Percentiles rank a stretch among this genome's conserved stretches.
Conservation (phyloP, 306 rosid genomes). For the Sphenostylis stenocarpa region DNA sequence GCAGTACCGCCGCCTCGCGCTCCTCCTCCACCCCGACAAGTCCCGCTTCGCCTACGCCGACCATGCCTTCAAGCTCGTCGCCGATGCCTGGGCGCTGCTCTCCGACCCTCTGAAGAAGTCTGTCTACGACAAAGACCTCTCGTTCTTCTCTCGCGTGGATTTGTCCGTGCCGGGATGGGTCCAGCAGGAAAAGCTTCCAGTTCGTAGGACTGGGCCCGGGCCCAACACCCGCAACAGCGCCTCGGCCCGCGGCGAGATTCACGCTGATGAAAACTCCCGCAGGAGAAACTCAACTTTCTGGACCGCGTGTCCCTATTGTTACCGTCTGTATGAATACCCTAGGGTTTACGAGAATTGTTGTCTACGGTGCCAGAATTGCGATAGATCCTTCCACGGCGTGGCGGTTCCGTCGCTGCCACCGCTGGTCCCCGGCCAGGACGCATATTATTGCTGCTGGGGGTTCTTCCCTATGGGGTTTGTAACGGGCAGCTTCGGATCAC, state of each 20-base stretch:
- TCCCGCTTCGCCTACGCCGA: slow-evolving; percentile 63
- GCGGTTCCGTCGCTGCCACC: slow-evolving; percentile 63
- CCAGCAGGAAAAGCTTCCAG: slow-evolving; percentile 60
- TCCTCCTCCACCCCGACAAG: slow-evolving; percentile 92
- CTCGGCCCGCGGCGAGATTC: slow-evolving; percentile 17
- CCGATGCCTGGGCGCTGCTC: slow-evolving; percentile 82
- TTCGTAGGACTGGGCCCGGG: slow-evolving; percentile 36
- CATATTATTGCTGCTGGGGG: slow-evolving; percentile 93
- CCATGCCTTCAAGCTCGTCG: slow-evolving; percentile 82
- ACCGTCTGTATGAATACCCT: slow-evolving; percentile 76
- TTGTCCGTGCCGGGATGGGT: slow-evolving; percentile 46
- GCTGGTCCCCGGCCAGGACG: slow-evolving; percentile 72
- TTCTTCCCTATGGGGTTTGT: slow-evolving; percentile 83
- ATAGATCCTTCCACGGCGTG: slow-evolving; percentile 74
- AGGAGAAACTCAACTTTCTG: slow-evolving; percentile 61
- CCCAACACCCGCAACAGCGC: background rate
- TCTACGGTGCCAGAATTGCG: slow-evolving; percentile 74
- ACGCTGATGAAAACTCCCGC: slow-evolving; percentile 32
- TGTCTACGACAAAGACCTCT: slow-evolving; percentile 61
- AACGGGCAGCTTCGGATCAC: slow-evolving; percentile 17
- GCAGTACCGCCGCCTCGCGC: slow-evolving; percentile 82
- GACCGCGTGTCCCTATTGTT: slow-evolving; percentile 95
- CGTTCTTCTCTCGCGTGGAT: slow-evolving; percentile 53
- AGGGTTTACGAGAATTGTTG: slow-evolving; percentile 74
- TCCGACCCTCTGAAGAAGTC: slow-evolving; percentile 65